Conservation (phyloP, 2,329 filamentous ascomycete genomes). For the Pseudocercospora musae region DNA sequence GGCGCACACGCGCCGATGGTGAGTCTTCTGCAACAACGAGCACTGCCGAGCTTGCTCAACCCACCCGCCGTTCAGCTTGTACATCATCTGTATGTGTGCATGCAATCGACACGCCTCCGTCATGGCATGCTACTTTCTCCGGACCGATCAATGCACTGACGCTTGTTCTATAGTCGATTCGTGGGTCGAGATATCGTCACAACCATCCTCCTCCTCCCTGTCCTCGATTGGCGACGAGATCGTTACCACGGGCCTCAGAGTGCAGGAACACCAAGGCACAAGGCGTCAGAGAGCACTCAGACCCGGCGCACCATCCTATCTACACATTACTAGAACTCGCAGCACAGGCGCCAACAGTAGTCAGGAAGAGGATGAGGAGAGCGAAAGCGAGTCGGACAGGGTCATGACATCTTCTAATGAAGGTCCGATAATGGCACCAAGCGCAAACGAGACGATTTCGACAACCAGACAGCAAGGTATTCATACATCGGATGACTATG, state of each 20-base stretch:
- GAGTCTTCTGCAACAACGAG: conserved; percentile 18
- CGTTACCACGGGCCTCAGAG: conserved; percentile 79
- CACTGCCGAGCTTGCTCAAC: neutral
- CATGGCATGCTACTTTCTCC: conserved; percentile 25
- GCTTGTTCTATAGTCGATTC: conserved; percentile 62
- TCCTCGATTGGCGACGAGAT: conserved; percentile 84
- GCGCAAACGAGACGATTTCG: conserved; percentile 28
- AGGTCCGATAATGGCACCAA: conserved; percentile 40
- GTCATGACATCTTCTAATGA: conserved; percentile 64
- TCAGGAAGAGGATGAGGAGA: conserved; percentile 93
- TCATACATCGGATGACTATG: conserved; percentile 42
- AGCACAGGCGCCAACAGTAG: conserved; percentile 61
- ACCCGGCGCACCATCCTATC: conserved; percentile 41
- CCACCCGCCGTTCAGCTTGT: neutral
- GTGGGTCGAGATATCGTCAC: conserved; percentile 91
- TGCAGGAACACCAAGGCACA: conserved; percentile 63
- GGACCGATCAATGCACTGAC: conserved; percentile 28
- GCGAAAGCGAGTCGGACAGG: conserved; percentile 81
- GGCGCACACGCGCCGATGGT: conserved; percentile 31
- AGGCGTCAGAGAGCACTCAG: conserved; percentile 53
- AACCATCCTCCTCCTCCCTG: conserved; percentile 88
- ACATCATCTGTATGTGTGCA: neutral
- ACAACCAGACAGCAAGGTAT: neutral
- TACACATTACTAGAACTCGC: conserved; percentile 44
- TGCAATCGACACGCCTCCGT: neutral